A percentile compares a stretch with the other conserved stretches of the same genome.
Evolutionary conservation across 306 rosid genomes (phyloP).

Genomic region (Ceratonia siliqua): DNA sequence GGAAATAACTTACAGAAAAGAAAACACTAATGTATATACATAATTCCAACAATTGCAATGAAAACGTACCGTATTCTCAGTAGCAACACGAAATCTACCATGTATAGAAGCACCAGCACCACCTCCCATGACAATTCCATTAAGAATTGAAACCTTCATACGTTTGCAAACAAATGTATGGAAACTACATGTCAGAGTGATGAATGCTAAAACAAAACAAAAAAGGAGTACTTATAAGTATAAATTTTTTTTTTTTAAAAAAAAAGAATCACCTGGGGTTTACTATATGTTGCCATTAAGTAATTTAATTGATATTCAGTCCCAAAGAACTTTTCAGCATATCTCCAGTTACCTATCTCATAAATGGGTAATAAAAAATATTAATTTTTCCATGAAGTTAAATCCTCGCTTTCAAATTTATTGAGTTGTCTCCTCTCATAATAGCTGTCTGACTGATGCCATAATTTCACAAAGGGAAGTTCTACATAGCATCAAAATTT

Average conservation of each 20-base stretch:
- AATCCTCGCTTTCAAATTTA: conserved; percentile 9
- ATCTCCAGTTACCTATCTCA: conserved; percentile 72
- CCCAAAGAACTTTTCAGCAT: conserved; percentile 59
- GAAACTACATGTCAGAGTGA: conserved; percentile 12
- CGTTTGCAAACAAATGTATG: conserved; percentile 31
- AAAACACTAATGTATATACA: too few species aligned
- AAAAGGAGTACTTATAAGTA: not conserved
- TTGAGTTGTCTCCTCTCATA: not conserved
- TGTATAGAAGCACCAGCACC: conserved; percentile 93
- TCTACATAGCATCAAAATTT: not conserved
- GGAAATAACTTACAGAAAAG: too few species aligned
- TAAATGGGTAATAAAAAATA: conserved; percentile 8
- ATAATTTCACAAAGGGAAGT: conserved; percentile 1
- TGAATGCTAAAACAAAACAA: conserved; percentile 12
- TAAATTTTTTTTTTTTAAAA: too few species aligned
- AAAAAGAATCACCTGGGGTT: conserved; percentile 73
- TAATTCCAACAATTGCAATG: too few species aligned
- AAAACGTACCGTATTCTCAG: conserved; percentile 78
- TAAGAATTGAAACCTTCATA: conserved; percentile 82
- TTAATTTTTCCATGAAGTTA: not conserved
- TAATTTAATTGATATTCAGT: conserved; percentile 69
- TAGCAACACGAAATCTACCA: conserved; percentile 83
- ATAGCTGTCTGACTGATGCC: not conserved
- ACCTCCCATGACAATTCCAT: conserved; percentile 98
- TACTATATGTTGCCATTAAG: conserved; percentile 85